A percentile compares a stretch with the other conserved stretches of the same genome.
phyloP scores from a whole-genome alignment of 1,284 basidiomycete genomes.

The Tylopilus sp. region DNA sequence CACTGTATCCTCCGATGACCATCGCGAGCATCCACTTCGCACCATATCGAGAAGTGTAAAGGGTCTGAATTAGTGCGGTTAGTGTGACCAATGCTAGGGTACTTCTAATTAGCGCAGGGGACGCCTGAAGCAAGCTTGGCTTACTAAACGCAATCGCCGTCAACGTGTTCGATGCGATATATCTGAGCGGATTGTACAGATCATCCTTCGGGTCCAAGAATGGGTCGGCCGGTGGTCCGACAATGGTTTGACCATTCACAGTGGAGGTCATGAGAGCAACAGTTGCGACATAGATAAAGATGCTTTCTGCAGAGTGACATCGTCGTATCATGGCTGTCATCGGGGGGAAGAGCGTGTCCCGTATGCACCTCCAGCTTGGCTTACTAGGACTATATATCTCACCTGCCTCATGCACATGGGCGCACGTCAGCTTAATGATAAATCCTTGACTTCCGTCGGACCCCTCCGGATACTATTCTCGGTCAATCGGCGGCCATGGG shows the following conservation, averaged over 20 bases:
- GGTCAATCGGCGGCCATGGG: too few relatives aligned
- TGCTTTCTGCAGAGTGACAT: neutral
- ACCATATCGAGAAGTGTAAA: constrained; percentile 45
- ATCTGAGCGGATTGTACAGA: constrained; percentile 52
- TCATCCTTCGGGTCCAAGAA: constrained; percentile 52
- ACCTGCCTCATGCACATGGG: neutral
- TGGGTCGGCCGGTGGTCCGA: constrained; percentile 32
- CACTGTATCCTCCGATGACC: constrained; percentile 61
- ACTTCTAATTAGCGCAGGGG: neutral
- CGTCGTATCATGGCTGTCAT: constrained; percentile 1
- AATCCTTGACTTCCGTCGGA: neutral
- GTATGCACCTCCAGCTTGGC: neutral
- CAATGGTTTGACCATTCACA: neutral
- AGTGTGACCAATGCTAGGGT: constrained; percentile 37
- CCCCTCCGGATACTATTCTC: neutral
- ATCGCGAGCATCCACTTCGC: constrained; percentile 61
- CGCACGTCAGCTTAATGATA: neutral
- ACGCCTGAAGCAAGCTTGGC: constrained; percentile 1
- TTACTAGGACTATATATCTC: neutral
- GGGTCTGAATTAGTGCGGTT: constrained; percentile 49
- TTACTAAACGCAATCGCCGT: constrained; percentile 53
- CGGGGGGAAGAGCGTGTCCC: neutral
- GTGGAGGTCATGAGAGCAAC: neutral
- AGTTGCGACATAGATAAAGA: neutral
- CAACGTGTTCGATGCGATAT: constrained; percentile 55